These are phyloP conservation scores for Patellifolia procumbens DNA, from an alignment of 179 eudicot genomes.

Conservation along the genomic window DNA sequence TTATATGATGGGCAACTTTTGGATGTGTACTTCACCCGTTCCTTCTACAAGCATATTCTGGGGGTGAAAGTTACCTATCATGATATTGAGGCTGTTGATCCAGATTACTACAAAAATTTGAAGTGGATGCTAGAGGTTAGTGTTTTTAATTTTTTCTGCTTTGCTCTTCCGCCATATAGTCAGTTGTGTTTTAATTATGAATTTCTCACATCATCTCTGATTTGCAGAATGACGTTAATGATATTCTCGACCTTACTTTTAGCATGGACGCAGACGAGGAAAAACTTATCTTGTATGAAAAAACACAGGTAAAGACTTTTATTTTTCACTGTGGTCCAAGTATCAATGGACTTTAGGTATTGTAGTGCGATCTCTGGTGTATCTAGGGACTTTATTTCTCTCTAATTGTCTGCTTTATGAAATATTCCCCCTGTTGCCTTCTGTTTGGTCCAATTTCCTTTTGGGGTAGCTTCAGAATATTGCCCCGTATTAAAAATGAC, in stretches of 20 bases:
- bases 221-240: slow-evolving; percentile 91
- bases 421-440: no score
- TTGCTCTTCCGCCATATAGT: background rate
- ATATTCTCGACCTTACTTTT: slow-evolving; percentile 91
- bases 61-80: slow-evolving; percentile 98
- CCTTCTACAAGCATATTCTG: slow-evolving; percentile 97
- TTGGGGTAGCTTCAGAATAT: no score
- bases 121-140: slow-evolving; percentile 99
- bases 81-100: slow-evolving; percentile 99
- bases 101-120: slow-evolving; percentile 94
- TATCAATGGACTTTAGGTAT: background rate
- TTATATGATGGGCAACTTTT: slow-evolving; percentile 90
- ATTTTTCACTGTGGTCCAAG: background rate
- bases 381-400: background rate
- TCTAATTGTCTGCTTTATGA: background rate
- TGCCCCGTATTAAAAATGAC: no score
- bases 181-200: slow-evolving; percentile 8
- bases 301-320: slow-evolving; percentile 70
- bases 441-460: no score
- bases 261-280: slow-evolving; percentile 99
- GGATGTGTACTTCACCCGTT: slow-evolving; percentile 97
- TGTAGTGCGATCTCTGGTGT: background rate
- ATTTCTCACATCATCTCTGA: slow-evolving; percentile 7
- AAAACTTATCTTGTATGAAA: slow-evolving; percentile 91
- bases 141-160: slow-evolving; percentile 15